Evolutionary conservation across 2,329 filamentous ascomycete genomes (phyloP), one percentile per base, ranked within the genome.

Genomic region (Biscogniauxia marginata): DNA sequence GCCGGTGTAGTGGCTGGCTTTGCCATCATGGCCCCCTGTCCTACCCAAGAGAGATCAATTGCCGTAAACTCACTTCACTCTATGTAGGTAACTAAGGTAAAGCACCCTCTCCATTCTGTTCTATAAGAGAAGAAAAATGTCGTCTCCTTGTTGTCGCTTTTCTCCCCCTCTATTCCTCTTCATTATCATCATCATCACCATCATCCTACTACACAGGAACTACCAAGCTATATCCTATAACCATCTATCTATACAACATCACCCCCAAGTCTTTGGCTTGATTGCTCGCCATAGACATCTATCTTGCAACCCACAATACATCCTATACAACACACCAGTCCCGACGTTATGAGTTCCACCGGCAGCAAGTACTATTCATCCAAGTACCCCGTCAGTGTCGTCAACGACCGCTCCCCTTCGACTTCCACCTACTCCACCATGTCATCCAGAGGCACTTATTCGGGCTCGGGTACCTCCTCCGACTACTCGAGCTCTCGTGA

Each of bases 281-380:
- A 39, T n/a, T 39, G 2, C 30, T 39, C 30, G 25, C 13, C 7
- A 39, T 39, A 39, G 13, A 39, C 13, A 4, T 16, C 9, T 39
- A 2, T 20, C 46, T 21, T 39, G 23, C 18, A 7, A 34, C 46
- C 34, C 23, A 45, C n/a, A n/a, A n/a, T n/a, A n/a, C n/a, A 18
- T 24, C 21, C 44, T 53, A 18, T 25, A 18, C 4, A 20, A 43
- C 16, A 51, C 18, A 11, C 20, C 18, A 11, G 48, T 23, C 45
- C n/a, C n/a, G n/a, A 25, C 24, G 48, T n/a, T 20, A 61, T 57
- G 56, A 50, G 52, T 47, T 57, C 56, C 21, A 55, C 54, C 16
- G 49, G 18, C 48, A 53, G 55, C n/a, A 53, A 39, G 46, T 30
- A 46, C 25, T 30, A 21, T 20, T 52, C 39, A 4, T 54, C 53